Conservation (phyloP, 768 basidiomycete species). For the Panellus pusillus region DNA sequence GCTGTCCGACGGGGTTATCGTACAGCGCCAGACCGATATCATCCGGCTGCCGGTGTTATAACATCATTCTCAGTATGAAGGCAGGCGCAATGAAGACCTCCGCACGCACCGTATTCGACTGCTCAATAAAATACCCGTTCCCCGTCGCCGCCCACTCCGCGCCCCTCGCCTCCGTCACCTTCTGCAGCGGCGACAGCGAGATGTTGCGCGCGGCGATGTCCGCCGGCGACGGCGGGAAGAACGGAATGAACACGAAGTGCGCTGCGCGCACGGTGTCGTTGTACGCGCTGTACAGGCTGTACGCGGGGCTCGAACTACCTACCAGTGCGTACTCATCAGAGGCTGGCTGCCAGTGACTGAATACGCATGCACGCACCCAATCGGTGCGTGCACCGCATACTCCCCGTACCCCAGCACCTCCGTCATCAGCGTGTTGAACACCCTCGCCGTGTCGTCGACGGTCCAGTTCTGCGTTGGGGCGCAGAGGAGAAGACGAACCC, state of each 20-base stretch:
- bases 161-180: slow-evolving; percentile 3
- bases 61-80: background rate
- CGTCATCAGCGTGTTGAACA: slow-evolving; percentile 28
- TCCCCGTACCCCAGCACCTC: slow-evolving; percentile 26
- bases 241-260: slow-evolving; percentile 15
- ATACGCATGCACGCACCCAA: slow-evolving; percentile 22
- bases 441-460: slow-evolving; percentile 23
- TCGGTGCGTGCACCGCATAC: slow-evolving; percentile 27
- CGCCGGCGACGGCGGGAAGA: background rate
- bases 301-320: slow-evolving; percentile 3
- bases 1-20: slow-evolving; percentile 28
- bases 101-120: background rate
- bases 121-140: slow-evolving; percentile 2
- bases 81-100: background rate
- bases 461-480: slow-evolving; percentile 19
- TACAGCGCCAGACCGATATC: slow-evolving; percentile 27
- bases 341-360: no score
- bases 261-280: slow-evolving; percentile 13
- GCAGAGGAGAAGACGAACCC: slow-evolving; percentile 23
- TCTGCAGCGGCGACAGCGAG: background rate
- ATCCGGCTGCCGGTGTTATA: slow-evolving; percentile 18
- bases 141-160: slow-evolving; percentile 3
- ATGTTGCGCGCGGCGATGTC: slow-evolving; percentile 8
- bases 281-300: slow-evolving; percentile 11
- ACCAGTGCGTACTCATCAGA: no score